Evolutionary conservation across 2,329 filamentous ascomycete species (phyloP), one percentile per base, ranked within the genome.

Genomic region (Teratosphaeriaceae sp.): DNA sequence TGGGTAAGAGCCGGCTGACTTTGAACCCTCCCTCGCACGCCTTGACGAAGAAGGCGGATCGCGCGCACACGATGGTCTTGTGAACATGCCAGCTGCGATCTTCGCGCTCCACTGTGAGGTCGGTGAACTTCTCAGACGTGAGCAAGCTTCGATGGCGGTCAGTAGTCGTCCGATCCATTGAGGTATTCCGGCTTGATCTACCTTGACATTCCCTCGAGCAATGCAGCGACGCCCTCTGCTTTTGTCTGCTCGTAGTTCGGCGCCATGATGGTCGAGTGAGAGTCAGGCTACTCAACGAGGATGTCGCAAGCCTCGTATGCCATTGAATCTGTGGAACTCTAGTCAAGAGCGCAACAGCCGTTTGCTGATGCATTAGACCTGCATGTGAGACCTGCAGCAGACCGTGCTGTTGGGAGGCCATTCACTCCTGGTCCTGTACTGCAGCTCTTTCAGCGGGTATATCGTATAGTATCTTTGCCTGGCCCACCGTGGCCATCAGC

Each of bases 31-130:
- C 44, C 16, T 42, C 24, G 22, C 34, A 42, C 11, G 42, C 38
- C 22, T 49, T 44, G 2, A 34, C 40, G 22, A 58, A 48, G 37
- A 52, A 55, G 7, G 48, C 41, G 4, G 53, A 57, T n/a, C 50
- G 48, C n/a, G 46, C 6, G 13, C 51, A 56, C 6, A 58, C 21
- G 11, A 53, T 35, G 2, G 39, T 24, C 33, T 52, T 52, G 44
- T 57, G 51, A 1, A 50, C 48, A 8, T 39, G 24, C 40, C 45
- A 53, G 5, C 19, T 42, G 26, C 38, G 40, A 11, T 38, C 38
- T 3, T 44, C 44, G 31, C 51, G 52, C 6, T 19, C 39, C 33
- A 58, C 40, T n/a, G 37, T 48, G 13, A 56, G 36, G 31, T 58
- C 54, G 12, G 47, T 30, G 38, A 49, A 49, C 4, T 46, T 37